A percentile compares a stretch with the other conserved stretches of the same genome.
Evolutionary conservation across 441 rosid species (phyloP).

Genomic region (Daphne laureola): DNA sequence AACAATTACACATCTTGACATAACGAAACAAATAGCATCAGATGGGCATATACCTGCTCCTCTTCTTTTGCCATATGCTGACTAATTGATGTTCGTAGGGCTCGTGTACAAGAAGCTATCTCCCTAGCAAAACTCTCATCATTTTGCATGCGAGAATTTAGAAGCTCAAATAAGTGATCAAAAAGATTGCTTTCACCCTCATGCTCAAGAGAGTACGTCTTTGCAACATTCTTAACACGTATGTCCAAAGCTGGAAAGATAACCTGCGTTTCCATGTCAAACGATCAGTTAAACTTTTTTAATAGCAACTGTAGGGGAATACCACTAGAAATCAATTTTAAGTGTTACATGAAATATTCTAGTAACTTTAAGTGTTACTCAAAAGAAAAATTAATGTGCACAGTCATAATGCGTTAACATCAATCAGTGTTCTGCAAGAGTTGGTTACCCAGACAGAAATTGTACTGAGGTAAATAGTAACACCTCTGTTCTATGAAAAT

Average conservation of each 20-base stretch:
- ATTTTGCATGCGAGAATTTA: slow-evolving; percentile 45
- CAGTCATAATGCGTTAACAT: too few species aligned
- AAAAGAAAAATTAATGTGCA: too few species aligned
- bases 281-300: not conserved
- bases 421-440: too few species aligned
- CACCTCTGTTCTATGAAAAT: too few species aligned
- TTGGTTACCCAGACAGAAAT: too few species aligned
- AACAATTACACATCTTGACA: not conserved
- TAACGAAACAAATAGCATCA: not conserved
- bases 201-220: slow-evolving; percentile 88
- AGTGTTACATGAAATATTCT: too few species aligned
- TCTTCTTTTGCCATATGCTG: slow-evolving; percentile 99
- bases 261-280: slow-evolving; percentile 39
- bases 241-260: slow-evolving; percentile 86
- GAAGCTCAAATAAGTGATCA: slow-evolving; percentile 68
- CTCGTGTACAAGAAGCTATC: slow-evolving; percentile 78
- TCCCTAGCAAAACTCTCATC: slow-evolving; percentile 66
- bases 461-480: too few species aligned
- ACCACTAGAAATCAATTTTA: not conserved
- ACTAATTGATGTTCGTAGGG: slow-evolving; percentile 81
- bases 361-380: too few species aligned
- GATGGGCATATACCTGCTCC: slow-evolving; percentile 58
- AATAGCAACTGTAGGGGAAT: not conserved
- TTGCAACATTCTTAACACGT: slow-evolving; percentile 92
- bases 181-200: slow-evolving; percentile 77